Evolutionary conservation across 441 rosid genomes (phyloP).

Genomic region (Eruca vesicaria): DNA sequence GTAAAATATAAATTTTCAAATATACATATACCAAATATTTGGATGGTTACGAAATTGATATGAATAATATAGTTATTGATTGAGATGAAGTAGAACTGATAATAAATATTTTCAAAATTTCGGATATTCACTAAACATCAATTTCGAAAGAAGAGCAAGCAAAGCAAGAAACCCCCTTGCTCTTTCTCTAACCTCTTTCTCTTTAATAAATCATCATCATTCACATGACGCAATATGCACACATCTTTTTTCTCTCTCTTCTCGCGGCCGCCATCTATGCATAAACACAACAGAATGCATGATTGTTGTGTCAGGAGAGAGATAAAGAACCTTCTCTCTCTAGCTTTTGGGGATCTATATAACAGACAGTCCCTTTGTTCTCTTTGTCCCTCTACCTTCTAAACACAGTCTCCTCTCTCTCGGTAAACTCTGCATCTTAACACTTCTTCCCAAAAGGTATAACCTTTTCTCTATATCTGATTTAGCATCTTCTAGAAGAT

Average conservation of each 20-base stretch:
- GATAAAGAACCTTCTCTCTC: conserved; percentile 17
- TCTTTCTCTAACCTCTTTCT: background rate
- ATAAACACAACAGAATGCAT: conserved; percentile 70
- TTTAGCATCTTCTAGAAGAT: conserved; percentile 8
- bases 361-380: conserved; percentile 42
- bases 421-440: conserved; percentile 36
- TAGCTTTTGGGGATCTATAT: conserved; percentile 49
- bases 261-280: conserved; percentile 96
- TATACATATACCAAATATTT: no score
- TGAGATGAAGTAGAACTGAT: background rate
- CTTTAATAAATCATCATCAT: conserved; percentile 49
- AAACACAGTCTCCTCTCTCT: conserved; percentile 10
- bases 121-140: conserved; percentile 4
- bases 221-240: conserved; percentile 63
- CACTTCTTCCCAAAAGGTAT: conserved; percentile 45
- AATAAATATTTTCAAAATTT: background rate
- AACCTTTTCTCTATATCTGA: conserved; percentile 18
- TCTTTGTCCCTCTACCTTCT: conserved; percentile 55
- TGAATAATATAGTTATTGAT: no score
- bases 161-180: conserved; percentile 17
- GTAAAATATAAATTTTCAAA: no score
- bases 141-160: conserved; percentile 35
- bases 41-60: no score
- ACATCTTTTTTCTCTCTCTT: conserved; percentile 30
- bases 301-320: conserved; percentile 93